Evolutionary conservation across 1,284 basidiomycete species (phyloP), one percentile per base, ranked within the genome.

Genomic region (Taiwanofungus camphoratus): DNA sequence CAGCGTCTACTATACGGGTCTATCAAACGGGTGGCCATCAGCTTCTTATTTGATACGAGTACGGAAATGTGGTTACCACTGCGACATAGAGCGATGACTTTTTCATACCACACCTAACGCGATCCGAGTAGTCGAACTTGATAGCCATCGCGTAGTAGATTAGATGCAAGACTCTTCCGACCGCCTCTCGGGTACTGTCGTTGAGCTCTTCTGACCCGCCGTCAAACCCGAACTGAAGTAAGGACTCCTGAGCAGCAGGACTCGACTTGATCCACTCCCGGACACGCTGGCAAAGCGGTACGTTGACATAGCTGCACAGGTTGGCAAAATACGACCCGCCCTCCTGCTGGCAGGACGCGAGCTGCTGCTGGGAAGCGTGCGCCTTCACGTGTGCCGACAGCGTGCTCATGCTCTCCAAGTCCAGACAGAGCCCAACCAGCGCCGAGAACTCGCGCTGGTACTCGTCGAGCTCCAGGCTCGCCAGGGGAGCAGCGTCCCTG

Each of bases 1-100:
- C 37, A 5, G 37, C 37, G 18, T 39, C 37, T 5, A 39, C 37
- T 5, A 39, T 26, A 18, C 37, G 37, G 8, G 37, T 39, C 37
- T 39, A 15, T n/a, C 8, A 29, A n/a, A n/a, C 26, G n/a, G n/a
- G n/a, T 29, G 9, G n/a, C n/a, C n/a, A n/a, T n/a, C n/a, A n/a
- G n/a, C n/a, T n/a, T n/a, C n/a, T n/a, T n/a, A n/a, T n/a, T n/a
- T n/a, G n/a, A n/a, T n/a, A n/a, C n/a, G 36, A 19, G 2, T 18
- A 9, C 16, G 24, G 13, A 24, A 39, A 3, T 5, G 5, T 21
- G n/a, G 13, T 7, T 24, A 39, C 37, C 37, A 39, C 37, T 6
- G 37, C 37, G 21, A 39, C 37, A 18, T 39, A 29, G 5, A 39
- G 21, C 21, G 37, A 26, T 11, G 37, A 13, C 24, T 27, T 24